phyloP scores from a whole-genome alignment of 345 rosid genomes.

The Eucalyptus leucophloia region DNA sequence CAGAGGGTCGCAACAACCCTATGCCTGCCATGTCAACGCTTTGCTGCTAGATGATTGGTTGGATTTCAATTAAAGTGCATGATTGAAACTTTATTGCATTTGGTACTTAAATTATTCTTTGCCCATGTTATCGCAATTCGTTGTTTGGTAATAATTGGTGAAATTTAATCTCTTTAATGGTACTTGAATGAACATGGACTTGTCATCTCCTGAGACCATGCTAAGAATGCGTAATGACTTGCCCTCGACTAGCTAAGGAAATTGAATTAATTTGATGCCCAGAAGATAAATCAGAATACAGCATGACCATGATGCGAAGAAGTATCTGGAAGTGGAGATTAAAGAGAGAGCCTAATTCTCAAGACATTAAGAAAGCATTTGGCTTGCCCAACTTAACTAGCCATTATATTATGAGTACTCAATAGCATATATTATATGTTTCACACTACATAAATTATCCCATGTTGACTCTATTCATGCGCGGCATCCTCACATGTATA shows the following conservation, averaged over 20 bases:
- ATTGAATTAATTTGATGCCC: neutral
- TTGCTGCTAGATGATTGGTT: neutral
- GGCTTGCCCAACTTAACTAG: neutral
- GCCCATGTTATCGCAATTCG: neutral
- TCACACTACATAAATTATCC: neutral
- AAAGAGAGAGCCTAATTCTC: neutral
- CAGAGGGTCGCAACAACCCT: neutral
- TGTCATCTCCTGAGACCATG: neutral
- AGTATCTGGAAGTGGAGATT: neutral
- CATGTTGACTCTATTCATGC: neutral
- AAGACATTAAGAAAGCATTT: neutral
- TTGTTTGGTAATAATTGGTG: neutral
- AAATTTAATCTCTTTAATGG: neutral
- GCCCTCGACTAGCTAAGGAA: neutral
- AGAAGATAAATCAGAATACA: neutral
- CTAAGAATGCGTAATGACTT: neutral
- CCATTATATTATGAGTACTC: neutral
- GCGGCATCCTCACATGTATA: neutral
- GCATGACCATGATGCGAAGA: neutral
- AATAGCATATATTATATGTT: neutral
- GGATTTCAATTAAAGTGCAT: neutral
- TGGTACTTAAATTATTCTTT: neutral
- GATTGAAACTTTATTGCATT: neutral
- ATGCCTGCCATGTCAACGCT: neutral
- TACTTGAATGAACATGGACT: neutral